Base-by-base conservation (phyloP, 2,329 filamentous ascomycete species). In the Ophiostoma tasmaniense region DNA sequence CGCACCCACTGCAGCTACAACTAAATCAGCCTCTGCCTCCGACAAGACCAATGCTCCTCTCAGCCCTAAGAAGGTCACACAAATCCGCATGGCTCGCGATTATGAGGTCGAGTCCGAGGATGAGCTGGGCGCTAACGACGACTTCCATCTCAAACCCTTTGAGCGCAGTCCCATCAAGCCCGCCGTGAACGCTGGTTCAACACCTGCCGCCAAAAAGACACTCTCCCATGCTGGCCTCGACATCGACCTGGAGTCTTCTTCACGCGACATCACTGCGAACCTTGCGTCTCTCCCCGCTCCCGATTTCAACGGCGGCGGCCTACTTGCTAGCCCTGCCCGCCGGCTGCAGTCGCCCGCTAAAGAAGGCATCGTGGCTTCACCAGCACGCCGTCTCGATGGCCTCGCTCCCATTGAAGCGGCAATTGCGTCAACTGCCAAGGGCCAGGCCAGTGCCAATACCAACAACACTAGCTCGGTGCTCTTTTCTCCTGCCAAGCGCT, bases 1-100 rank as follows among this genome's bases (percentile, higher is more conserved):
- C 3, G 20, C 66, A 5, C 2, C 66, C 1, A 30, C 66, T 2
- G 10, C 69, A 7, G 37, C 59, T 5, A 20, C 67, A 5, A 20
- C 39, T 10, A 69, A 66, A 30, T 35, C 61, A 13, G 37, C 37
- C 37, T 39, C 37, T 2, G 20, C 14, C 61, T 17, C 61, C 7
- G 61, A 75, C 61, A 75, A 74, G 72, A 71, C 70, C 69, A 39
- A 75, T 72, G 81, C 81, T 69, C 86, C 87, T 42, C 79, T 89
- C 67, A 88, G 86, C 78, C 86, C 86, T 78, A 88, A 85, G 80
- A 89, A 89, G 81, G 82, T 85, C 73, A 85, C 85, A 55, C 85
- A 88, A 78, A 79, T 88, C 73, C 72, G 79, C 81, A 66, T 73
- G 80, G 71, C 80, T 75, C 74, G 77, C 70, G 73, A 75, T 20